phyloP scores from a whole-genome alignment of 768 basidiomycete species.

The Agaricus subrufescens region DNA sequence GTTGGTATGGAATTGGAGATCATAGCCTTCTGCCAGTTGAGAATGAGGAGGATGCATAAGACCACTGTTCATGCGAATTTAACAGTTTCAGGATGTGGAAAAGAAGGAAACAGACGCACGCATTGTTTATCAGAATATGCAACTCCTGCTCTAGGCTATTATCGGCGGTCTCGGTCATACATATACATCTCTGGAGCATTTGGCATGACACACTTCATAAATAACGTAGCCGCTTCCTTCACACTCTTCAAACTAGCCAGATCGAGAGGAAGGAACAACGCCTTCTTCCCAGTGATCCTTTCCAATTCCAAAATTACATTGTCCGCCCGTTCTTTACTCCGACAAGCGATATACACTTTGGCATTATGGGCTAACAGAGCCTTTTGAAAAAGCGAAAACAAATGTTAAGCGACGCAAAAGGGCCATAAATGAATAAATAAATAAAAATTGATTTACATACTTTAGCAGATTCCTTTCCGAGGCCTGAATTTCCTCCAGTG shows the following conservation, averaged over 20 bases:
- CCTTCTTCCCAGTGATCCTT: slow-evolving; percentile 40
- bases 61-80: slow-evolving; percentile 26
- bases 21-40: slow-evolving; percentile 48
- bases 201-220: slow-evolving; percentile 30
- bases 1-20: slow-evolving; percentile 53
- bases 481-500: slow-evolving; percentile 33
- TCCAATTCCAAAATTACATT: slow-evolving; percentile 51
- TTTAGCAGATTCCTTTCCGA: slow-evolving; percentile 60
- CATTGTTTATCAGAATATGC: slow-evolving; percentile 45
- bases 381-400: slow-evolving; percentile 21
- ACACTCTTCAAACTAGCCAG: slow-evolving; percentile 36
- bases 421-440: too few species aligned
- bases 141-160: slow-evolving; percentile 36
- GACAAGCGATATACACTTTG: slow-evolving; percentile 58
- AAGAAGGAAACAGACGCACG: slow-evolving; percentile 20
- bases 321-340: slow-evolving; percentile 39
- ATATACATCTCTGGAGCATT: slow-evolving; percentile 6
- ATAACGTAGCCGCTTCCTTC: slow-evolving; percentile 36
- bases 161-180: neutral
- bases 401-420: too few species aligned
- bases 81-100: neutral
- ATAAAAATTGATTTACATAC: slow-evolving; percentile 18
- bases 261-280: slow-evolving; percentile 37
- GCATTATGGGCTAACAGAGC: slow-evolving; percentile 54
- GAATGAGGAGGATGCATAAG: slow-evolving; percentile 43